Percentiles rank a stretch among this genome's conserved stretches.
Conservation (phyloP, 1,284 basidiomycete species). For the Malassezia sp. region DNA sequence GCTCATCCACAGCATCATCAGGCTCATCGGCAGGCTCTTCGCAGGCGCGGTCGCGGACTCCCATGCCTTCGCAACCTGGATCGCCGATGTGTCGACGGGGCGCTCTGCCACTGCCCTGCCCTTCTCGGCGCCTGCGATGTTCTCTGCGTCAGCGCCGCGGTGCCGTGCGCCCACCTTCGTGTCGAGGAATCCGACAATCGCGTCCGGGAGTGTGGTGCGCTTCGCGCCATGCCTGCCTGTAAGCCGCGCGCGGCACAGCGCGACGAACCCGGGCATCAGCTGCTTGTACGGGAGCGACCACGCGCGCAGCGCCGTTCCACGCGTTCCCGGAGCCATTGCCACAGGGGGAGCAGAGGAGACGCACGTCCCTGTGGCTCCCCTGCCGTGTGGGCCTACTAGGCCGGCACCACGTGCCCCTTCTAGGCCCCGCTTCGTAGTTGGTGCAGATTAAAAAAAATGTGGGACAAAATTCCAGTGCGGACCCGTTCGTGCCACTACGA, state of each 20-base stretch:
- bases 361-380: too few relatives aligned
- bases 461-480: too few relatives aligned
- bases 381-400: too few relatives aligned
- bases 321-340: too few relatives aligned
- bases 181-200: conserved; percentile 7
- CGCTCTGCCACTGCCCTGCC: conserved; percentile 1
- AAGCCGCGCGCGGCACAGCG: background rate
- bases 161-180: conserved; percentile 2
- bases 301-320: conserved; percentile 6
- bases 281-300: conserved; percentile 7
- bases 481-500: too few relatives aligned
- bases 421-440: too few relatives aligned
- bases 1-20: conserved; percentile 45
- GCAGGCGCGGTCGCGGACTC: conserved; percentile 37
- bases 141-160: conserved; percentile 2
- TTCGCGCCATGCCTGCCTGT: conserved; percentile 1
- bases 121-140: conserved; percentile 4
- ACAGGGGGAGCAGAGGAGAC: too few relatives aligned
- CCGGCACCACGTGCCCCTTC: too few relatives aligned
- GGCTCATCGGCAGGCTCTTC: conserved; percentile 42
- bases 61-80: conserved; percentile 41
- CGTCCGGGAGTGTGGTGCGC: conserved; percentile 1
- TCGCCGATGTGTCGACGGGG: conserved; percentile 23
- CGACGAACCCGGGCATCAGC: conserved; percentile 7
- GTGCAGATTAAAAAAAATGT: too few relatives aligned